Conservation (phyloP, 257 asterid genomes). For the Eustoma russellianum region DNA sequence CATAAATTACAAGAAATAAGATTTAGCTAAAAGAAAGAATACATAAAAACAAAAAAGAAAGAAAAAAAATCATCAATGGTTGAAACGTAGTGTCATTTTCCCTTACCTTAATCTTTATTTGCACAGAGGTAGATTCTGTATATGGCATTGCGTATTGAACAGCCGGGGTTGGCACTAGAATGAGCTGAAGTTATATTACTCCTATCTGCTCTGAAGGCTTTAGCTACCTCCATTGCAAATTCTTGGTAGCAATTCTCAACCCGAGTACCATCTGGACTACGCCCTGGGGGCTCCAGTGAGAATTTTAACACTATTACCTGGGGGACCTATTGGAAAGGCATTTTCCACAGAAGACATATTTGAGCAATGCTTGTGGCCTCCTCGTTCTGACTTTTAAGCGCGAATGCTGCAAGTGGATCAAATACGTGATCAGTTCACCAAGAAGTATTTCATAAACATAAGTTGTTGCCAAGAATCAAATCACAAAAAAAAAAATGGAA, state of each 20-base stretch:
- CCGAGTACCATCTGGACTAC: no score
- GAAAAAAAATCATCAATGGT: no score
- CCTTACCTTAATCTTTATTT: constrained; percentile 30
- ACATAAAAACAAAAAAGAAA: no score
- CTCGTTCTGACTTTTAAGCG: constrained; percentile 55
- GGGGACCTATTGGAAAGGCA: constrained; percentile 65
- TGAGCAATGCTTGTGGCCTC: constrained; percentile 53
- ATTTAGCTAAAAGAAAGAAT: no score
- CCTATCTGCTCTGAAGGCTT: constrained; percentile 6
- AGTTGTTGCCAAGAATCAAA: no score
- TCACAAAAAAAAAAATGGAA: no score
- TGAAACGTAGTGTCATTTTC: background rate
- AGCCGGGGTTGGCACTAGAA: constrained; percentile 24
- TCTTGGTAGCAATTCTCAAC: no score
- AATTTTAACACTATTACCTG: constrained; percentile 26
- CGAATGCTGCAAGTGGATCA: constrained; percentile 44
- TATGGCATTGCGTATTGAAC: constrained; percentile 19
- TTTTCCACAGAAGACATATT: constrained; percentile 64
- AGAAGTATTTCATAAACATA: no score
- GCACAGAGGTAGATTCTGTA: constrained; percentile 14
- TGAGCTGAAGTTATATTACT: constrained; percentile 10
- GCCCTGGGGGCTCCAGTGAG: no score
- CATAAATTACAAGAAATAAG: no score
- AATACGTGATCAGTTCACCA: no score
- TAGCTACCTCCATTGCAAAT: no score